Evolutionary conservation across 768 basidiomycete species (phyloP).

Genomic region (Lyophyllum shimeji): DNA sequence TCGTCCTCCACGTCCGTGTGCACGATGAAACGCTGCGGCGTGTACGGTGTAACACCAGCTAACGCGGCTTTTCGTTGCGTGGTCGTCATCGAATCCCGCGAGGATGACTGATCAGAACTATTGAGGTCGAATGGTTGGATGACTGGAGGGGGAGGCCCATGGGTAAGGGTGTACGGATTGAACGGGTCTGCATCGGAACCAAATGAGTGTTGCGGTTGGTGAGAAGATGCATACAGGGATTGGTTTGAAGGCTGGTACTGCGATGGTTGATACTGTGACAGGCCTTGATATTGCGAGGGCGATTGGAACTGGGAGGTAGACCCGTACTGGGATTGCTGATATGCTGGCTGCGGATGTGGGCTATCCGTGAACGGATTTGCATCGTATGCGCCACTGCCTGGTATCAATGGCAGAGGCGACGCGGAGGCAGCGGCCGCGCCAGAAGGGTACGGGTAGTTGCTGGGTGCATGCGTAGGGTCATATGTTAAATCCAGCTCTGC

Average conservation of each 20-base stretch:
- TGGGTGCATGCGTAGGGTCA: constrained; percentile 23
- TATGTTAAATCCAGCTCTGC: constrained; percentile 41
- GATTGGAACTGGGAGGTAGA: constrained; percentile 11
- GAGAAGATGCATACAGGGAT: constrained; percentile 16
- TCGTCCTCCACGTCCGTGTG: constrained; percentile 71
- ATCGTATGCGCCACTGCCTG: constrained; percentile 7
- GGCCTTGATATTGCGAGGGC: constrained; percentile 12
- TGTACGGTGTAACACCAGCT: constrained; percentile 44
- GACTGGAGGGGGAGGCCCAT: constrained; percentile 17
- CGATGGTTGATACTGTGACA: constrained; percentile 20
- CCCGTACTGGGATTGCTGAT: constrained; percentile 14
- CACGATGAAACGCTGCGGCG: constrained; percentile 56
- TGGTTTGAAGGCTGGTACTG: constrained; percentile 11
- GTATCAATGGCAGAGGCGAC: constrained; percentile 9
- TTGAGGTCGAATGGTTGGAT: constrained; percentile 21
- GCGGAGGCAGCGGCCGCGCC: constrained; percentile 18
- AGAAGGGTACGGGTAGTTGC: constrained; percentile 31
- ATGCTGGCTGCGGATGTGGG: constrained; percentile 11
- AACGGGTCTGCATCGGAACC: constrained; percentile 23
- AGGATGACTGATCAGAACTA: constrained; percentile 18
- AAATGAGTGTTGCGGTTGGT: constrained; percentile 21
- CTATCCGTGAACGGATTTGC: constrained; percentile 27
- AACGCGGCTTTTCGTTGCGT: constrained; percentile 54
- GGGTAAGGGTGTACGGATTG: constrained; percentile 19
- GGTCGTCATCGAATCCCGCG: constrained; percentile 30